Conservation (phyloP, 306 rosid species). For the Lathyrus aphaca region DNA sequence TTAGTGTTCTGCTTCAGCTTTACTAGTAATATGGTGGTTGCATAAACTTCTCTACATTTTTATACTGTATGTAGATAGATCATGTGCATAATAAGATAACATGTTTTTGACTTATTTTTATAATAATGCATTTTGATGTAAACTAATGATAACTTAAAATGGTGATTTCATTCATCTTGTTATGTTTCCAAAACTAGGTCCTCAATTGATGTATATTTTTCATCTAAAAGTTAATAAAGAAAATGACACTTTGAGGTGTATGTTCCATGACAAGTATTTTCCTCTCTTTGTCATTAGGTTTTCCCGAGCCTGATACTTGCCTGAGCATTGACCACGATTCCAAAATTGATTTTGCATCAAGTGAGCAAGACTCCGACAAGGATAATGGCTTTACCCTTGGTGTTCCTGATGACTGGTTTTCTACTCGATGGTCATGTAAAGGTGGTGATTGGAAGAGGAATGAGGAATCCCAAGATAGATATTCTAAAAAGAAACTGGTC, state of each 20-base stretch:
- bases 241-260: conserved; percentile 23
- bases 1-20: conserved; percentile 9
- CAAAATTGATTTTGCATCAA: conserved; percentile 48
- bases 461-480: conserved; percentile 80
- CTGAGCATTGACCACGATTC: conserved; percentile 46
- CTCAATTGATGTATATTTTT: conserved; percentile 17
- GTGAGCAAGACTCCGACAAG: conserved; percentile 58
- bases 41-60: conserved; percentile 20
- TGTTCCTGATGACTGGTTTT: conserved; percentile 72
- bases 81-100: conserved; percentile 14
- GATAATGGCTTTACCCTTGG: conserved; percentile 52
- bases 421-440: conserved; percentile 89
- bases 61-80: background rate
- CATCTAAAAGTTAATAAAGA: conserved; percentile 15
- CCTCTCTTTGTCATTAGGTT: conserved; percentile 51
- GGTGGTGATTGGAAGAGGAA: conserved; percentile 99
- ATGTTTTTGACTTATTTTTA: conserved; percentile 23
- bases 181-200: conserved; percentile 9
- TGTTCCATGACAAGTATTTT: conserved; percentile 25
- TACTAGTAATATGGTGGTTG: conserved; percentile 8
- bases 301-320: conserved; percentile 48
- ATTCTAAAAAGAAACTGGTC: conserved; percentile 75
- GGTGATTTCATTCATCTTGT: conserved; percentile 32
- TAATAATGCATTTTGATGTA: conserved; percentile 23
- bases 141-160: conserved; percentile 4